Conservation (phyloP, 1,284 basidiomycete genomes). For the Austroboletus sp. region DNA sequence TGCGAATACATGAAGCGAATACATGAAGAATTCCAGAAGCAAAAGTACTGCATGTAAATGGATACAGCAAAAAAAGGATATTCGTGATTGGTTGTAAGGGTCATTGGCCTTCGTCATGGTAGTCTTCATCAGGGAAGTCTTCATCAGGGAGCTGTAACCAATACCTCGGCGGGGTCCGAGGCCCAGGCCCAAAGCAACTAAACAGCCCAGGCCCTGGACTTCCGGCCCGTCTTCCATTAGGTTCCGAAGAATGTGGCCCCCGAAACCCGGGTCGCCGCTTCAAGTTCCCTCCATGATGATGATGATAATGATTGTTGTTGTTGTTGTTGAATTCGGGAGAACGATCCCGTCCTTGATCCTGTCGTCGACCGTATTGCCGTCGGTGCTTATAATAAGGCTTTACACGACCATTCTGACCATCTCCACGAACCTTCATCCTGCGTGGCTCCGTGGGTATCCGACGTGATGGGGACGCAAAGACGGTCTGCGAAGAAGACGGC, state of each 20-base stretch:
- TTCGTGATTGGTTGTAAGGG: neutral
- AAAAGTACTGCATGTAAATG: too few species aligned
- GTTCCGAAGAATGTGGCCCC: neutral
- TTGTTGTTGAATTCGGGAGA: too few species aligned
- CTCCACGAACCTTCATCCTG: slow-evolving; percentile 2
- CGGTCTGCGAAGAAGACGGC: slow-evolving; percentile 6
- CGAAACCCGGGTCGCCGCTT: neutral
- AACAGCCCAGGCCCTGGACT: neutral
- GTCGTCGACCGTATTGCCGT: neutral
- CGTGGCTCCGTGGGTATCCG: slow-evolving; percentile 10
- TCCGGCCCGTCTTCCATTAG: neutral
- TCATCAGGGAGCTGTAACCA: too few species aligned
- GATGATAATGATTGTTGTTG: too few species aligned
- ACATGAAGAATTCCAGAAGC: too few species aligned
- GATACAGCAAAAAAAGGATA: neutral
- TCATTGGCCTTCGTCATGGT: neutral
- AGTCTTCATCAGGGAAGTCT: neutral
- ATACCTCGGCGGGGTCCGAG: neutral
- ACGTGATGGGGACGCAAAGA: slow-evolving; percentile 1
- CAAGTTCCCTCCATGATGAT: too few species aligned
- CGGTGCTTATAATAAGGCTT: neutral
- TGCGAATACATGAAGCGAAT: too few species aligned
- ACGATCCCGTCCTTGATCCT: too few species aligned
- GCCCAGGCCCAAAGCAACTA: neutral
- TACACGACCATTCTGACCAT: neutral